phyloP scores from a whole-genome alignment of 225 moss, liverwort and hornwort genomes.

The Ulota crispa region DNA sequence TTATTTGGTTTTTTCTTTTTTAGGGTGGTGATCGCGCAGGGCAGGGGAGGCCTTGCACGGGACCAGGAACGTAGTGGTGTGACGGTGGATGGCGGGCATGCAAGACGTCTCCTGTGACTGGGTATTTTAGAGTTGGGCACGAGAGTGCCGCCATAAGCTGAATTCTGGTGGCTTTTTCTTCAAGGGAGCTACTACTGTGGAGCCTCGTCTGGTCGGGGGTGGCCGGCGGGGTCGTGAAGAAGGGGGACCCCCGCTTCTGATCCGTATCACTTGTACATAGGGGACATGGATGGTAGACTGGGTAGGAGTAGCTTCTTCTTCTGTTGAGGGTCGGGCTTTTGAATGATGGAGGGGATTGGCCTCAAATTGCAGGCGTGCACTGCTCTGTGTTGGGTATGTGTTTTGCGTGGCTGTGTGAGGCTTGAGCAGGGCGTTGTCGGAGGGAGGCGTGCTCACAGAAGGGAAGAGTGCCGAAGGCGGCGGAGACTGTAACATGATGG shows the following conservation, averaged over 20 bases:
- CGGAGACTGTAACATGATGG: slow-evolving; percentile 40
- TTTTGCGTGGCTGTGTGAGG: not conserved
- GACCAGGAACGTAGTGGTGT: slow-evolving; percentile 17
- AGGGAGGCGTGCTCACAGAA: slow-evolving; percentile 8
- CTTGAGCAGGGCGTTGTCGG: not conserved
- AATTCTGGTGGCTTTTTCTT: slow-evolving; percentile 15
- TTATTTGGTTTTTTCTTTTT: slow-evolving; percentile 13
- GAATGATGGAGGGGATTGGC: slow-evolving; percentile 16
- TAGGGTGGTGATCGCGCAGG: slow-evolving; percentile 15
- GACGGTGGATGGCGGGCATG: slow-evolving; percentile 21
- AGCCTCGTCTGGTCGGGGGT: slow-evolving; percentile 13
- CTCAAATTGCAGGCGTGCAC: slow-evolving; percentile 14
- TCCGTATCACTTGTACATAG: slow-evolving; percentile 37
- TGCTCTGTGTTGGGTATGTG: slow-evolving; percentile 15
- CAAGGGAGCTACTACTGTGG: slow-evolving; percentile 15
- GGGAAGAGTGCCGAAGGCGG: slow-evolving; percentile 23
- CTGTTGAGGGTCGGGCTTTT: slow-evolving; percentile 20
- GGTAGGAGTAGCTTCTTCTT: slow-evolving; percentile 27
- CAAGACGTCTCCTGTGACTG: not conserved
- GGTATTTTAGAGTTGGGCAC: not conserved
- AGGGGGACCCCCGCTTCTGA: not conserved
- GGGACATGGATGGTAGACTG: slow-evolving; percentile 30
- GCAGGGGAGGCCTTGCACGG: slow-evolving; percentile 5
- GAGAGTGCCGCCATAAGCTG: not conserved
- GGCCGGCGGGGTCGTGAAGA: not conserved